Evolutionary conservation across 306 rosid genomes (phyloP), one percentile per base, ranked within the genome.

Genomic region (Acmispon strigosus): DNA sequence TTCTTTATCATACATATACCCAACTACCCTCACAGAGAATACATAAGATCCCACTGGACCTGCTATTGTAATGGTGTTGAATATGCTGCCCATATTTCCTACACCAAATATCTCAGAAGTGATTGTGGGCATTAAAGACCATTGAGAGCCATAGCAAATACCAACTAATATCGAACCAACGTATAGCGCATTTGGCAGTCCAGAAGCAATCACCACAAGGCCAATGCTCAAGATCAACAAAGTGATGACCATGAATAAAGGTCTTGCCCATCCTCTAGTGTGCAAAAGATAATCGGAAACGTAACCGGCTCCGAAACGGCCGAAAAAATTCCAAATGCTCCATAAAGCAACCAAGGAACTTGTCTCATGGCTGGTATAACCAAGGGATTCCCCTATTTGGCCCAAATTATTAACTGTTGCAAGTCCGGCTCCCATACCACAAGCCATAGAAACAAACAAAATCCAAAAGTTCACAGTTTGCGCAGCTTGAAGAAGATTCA

Each of bases 261-360:
- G 98, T 73, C 96, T 79, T 8, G 90, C 76, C 85, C 81, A 88
- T 13, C 96, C 89, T 71, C 82, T 63, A 11, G 66, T 57, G 75
- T 84, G 96, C 5, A 90, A 70, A 55, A 85, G 76, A 32, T 74
- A 81, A 76, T 92, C 96, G 0, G 98, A 92, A 4, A 83, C 20
- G 44, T 82, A 90, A 11, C 96, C 96, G 0, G 79, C 96, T 57
- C 96, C 98, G 0, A 92, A 82, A 8, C 96, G 96, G 17, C 98
- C 98, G 0, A 89, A 83, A 75, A 88, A 92, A 54, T 86, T 92
- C 98, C 98, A 90, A 68, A 90, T 88, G 80, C 92, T 89, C 96
- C 92, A 92, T 13, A 92, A 51, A 44, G 96, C 88, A 51, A 90
- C 96, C 44, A 92, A 79, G 7, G 88, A 81, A 3, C 78, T 65